phyloP scores from a whole-genome alignment of 495 filamentous ascomycete species.

The Talaromyces wortmannii region DNA sequence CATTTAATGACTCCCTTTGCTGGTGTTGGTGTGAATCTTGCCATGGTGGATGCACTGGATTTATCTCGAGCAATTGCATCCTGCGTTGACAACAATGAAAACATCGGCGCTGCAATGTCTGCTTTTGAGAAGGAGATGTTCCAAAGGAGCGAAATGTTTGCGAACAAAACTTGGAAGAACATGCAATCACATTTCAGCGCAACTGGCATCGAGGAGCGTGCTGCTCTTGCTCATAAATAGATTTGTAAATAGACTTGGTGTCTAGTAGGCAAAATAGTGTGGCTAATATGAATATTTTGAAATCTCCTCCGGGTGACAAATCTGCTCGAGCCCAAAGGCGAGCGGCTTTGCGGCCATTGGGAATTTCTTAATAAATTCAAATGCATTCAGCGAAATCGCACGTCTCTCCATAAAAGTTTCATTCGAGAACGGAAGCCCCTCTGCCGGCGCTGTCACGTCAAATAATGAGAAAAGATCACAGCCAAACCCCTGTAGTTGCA shows the following conservation, averaged over 20 bases:
- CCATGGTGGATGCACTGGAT: conserved; percentile 47
- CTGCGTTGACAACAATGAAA: background rate
- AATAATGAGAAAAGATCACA: background rate
- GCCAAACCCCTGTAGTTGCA: conserved; percentile 2
- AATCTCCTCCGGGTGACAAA: background rate
- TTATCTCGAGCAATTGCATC: background rate
- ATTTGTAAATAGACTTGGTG: background rate
- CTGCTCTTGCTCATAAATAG: background rate
- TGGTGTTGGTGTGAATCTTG: conserved; percentile 54
- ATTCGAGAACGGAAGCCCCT: conserved; percentile 1
- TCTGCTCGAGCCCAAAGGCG: background rate
- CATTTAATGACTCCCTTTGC: conserved; percentile 57
- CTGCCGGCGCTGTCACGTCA: background rate
- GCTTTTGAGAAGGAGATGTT: background rate
- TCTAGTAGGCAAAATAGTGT: no score
- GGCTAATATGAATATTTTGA: background rate
- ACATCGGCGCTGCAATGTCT: background rate
- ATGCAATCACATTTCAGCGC: conserved; percentile 1
- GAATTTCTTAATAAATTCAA: background rate
- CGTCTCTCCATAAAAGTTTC: background rate
- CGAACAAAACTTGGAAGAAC: background rate
- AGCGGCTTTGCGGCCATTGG: conserved; percentile 1
- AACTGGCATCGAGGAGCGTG: background rate
- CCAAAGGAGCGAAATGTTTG: background rate
- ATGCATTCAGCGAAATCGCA: background rate